Base-by-base conservation (phyloP, 352 stramenopile species). In the Phytophthora nicotianae region DNA sequence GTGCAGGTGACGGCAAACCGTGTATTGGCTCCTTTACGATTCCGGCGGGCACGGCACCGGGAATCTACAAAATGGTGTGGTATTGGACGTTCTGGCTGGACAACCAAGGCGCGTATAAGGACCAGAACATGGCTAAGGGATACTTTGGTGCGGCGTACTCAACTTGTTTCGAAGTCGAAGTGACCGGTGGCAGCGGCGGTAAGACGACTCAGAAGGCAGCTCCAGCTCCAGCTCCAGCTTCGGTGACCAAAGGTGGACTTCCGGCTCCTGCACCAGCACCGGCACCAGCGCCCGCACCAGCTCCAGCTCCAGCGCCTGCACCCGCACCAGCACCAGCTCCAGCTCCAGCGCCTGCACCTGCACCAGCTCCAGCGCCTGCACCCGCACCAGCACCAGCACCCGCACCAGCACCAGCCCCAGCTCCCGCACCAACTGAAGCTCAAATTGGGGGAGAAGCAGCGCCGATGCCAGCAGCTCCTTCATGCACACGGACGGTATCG, bases 21-120 rank as follows among this genome's bases (percentile, higher is more conserved):
- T 90, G 81, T 33, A 70, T 90, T 24, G 75, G 81, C 5, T 65
- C 67, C 19, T 90, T 90, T 45, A 67, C 61, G 26, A 68, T 88
- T 37, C 78, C 81, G 0, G 49, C 42, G 6, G 75, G 75, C 21
- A 86, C 76, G 0, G 17, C 70, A 8, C 60, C 78, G 1, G 81
- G 81, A 13, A 68, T 81, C 35, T 90, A 87, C 65, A 81, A 82
- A 27, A 80, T 88, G 62, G 81, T 90, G 8, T 90, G 81, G 81
- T 88, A 83, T 58, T 90, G 81, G 81, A 86, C 77, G 41, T 89
- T 86, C 58, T 89, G 82, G 62, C 52, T 86, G 5, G 73, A 86
- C 27, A 56, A 87, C 43, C 65, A 72, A 42, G 33, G 14, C 27
- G 58, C 56, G 2, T 89, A 89, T 50, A 67, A 83, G 4, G 80